Percentiles rank a stretch among this genome's conserved stretches.
phyloP scores from a whole-genome alignment of 176 grass and related monocot genomes.

The Lolium perenne region DNA sequence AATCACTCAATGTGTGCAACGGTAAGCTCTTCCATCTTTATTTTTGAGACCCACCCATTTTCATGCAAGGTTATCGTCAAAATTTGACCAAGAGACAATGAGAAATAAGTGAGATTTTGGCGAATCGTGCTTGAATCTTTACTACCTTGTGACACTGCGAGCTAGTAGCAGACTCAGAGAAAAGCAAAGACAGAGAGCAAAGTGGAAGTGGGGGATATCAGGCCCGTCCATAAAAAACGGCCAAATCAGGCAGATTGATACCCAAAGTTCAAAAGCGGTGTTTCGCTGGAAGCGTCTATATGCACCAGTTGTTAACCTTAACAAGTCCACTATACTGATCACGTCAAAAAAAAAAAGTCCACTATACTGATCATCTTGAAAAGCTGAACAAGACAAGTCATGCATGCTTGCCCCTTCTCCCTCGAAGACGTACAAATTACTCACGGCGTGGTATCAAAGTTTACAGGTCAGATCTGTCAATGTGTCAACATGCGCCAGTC shows the following conservation, averaged over 20 bases:
- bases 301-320: background rate
- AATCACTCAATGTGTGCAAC: too few species aligned
- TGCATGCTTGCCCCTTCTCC: background rate
- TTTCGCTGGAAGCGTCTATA: background rate
- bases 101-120: too few species aligned
- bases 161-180: too few species aligned
- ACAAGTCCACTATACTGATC: background rate
- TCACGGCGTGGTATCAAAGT: background rate
- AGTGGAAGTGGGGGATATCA: too few species aligned
- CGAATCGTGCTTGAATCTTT: too few species aligned
- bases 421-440: background rate
- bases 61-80: too few species aligned
- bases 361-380: background rate
- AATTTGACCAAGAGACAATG: too few species aligned
- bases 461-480: background rate
- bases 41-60: too few species aligned
- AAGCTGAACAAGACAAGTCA: background rate
- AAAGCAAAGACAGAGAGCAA: too few species aligned
- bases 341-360: too few species aligned
- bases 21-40: too few species aligned
- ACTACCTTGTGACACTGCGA: too few species aligned
- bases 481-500: background rate
- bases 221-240: background rate
- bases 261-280: background rate
- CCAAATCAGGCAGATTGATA: background rate